Conservation (phyloP, 2,329 filamentous ascomycete genomes). For the Didymella lethalis region DNA sequence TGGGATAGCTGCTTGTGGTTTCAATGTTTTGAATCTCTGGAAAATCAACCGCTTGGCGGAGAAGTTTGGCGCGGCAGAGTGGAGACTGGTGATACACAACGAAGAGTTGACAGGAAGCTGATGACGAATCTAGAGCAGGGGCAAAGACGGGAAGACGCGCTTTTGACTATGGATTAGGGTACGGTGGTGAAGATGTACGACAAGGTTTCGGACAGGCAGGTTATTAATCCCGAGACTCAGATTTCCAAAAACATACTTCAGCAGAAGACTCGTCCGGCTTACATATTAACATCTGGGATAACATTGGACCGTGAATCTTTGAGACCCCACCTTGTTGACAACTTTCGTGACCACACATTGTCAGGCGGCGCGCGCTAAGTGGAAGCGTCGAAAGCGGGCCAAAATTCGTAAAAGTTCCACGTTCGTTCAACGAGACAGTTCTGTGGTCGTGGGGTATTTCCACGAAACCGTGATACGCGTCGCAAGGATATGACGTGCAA, state of each 20-base stretch:
- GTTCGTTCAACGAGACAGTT: constrained; percentile 32
- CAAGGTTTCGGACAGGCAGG: constrained; percentile 17
- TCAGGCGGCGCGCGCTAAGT: constrained; percentile 24
- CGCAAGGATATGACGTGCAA: constrained; percentile 30
- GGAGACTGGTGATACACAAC: constrained; percentile 34
- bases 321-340: constrained; percentile 26
- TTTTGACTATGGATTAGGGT: constrained; percentile 19
- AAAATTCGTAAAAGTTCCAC: constrained; percentile 33
- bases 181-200: constrained; percentile 19
- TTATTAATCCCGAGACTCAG: constrained; percentile 29
- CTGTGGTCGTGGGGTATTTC: constrained; percentile 36
- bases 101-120: constrained; percentile 20
- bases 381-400: constrained; percentile 29
- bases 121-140: constrained; percentile 16
- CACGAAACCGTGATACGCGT: constrained; percentile 25
- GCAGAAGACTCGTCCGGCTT: constrained; percentile 22
- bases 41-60: constrained; percentile 33
- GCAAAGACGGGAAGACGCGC: constrained; percentile 20
- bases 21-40: constrained; percentile 36
- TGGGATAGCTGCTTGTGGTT: constrained; percentile 33
- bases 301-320: constrained; percentile 29
- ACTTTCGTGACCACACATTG: constrained; percentile 26
- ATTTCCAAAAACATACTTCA: constrained; percentile 24
- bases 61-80: constrained; percentile 42
- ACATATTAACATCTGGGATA: constrained; percentile 28